These are phyloP conservation scores for Centrapalus pauciflorus DNA, from an alignment of 129 eudicot species.

Conservation along the genomic window DNA sequence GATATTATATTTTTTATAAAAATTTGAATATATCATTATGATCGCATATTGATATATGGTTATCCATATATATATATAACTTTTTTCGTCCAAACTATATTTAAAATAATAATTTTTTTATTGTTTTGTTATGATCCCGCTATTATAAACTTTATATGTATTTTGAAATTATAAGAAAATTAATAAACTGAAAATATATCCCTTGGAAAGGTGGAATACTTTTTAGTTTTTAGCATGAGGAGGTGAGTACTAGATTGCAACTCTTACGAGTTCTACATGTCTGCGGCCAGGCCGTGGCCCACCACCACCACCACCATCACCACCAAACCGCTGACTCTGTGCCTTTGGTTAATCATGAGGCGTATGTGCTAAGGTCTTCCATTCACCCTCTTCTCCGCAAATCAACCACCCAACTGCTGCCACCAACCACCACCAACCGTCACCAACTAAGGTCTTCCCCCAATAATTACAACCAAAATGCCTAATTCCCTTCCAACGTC, in stretches of 20 bases:
- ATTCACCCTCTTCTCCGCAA: conserved; percentile 7
- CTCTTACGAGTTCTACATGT: neutral
- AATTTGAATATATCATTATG: no score
- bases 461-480: conserved; percentile 23
- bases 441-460: conserved; percentile 8
- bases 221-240: conserved; percentile 1
- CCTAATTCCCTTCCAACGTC: conserved; percentile 14
- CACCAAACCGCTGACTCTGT: conserved; percentile 3
- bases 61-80: no score
- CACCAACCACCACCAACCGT: conserved; percentile 7
- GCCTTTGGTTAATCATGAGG: no score
- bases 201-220: no score
- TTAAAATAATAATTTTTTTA: no score
- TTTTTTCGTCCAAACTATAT: no score
- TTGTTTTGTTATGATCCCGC: no score
- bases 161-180: no score
- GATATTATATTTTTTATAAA: no score
- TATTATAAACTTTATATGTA: no score
- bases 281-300: conserved; percentile 12
- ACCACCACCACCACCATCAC: conserved; percentile 5
- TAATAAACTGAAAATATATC: no score
- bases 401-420: conserved; percentile 14
- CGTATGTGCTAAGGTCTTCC: neutral
- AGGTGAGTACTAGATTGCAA: neutral
- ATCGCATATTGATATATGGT: no score